Conservation (phyloP, 495 filamentous ascomycete species). For the Neurospora sp. region DNA sequence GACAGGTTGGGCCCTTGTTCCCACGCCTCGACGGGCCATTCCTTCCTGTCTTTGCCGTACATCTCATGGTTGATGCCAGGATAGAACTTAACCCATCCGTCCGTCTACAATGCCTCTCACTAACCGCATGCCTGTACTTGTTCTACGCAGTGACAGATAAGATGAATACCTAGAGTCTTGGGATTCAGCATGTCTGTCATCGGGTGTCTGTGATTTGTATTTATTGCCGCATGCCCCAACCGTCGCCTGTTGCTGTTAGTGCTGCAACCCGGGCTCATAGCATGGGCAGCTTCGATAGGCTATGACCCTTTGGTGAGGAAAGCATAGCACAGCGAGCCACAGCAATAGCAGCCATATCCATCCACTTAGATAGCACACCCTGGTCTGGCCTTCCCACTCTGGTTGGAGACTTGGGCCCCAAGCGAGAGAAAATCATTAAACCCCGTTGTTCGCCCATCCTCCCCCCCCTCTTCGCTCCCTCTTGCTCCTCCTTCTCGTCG, state of each 20-base stretch:
- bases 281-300: neutral
- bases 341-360: neutral
- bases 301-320: neutral
- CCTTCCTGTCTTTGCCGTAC: neutral
- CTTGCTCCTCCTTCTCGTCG: conserved; percentile 9
- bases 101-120: conserved; percentile 27
- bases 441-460: conserved; percentile 23
- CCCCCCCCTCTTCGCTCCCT: conserved; percentile 12
- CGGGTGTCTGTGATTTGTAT: neutral
- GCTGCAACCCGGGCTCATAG: neutral
- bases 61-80: conserved; percentile 38
- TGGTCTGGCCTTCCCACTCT: neutral
- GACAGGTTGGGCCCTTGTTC: conserved; percentile 1
- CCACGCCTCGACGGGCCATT: conserved; percentile 6
- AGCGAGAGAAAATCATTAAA: conserved; percentile 27
- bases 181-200: neutral
- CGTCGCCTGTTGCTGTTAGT: neutral
- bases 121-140: neutral
- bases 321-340: neutral
- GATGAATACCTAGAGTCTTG: neutral
- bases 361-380: neutral
- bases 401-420: conserved; percentile 1
- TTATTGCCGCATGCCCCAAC: neutral
- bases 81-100: conserved; percentile 74
- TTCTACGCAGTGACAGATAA: neutral